Evolutionary conservation across 2,329 filamentous ascomycete species (phyloP), one percentile per base, ranked within the genome.

Genomic region (Coniochaeta prunicola): DNA sequence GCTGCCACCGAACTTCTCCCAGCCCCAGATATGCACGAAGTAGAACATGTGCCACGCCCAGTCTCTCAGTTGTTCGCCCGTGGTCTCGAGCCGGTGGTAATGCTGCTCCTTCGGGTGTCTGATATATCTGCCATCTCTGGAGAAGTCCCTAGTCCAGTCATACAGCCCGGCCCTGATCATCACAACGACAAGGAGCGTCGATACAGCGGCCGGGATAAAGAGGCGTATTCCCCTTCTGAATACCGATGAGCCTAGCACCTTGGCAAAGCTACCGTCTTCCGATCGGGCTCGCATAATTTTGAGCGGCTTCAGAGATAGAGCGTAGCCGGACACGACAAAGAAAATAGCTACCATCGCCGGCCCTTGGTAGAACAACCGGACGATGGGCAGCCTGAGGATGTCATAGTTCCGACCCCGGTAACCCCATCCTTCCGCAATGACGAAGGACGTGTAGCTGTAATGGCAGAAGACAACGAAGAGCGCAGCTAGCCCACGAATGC

Each of bases 321-420:
- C 84, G 68, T 85, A 86, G 21, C 83, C 83, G 0, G 81, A 84
- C 50, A 86, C 81, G 65, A 85, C 78, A 66, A 85, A 86, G 73
- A 87, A 87, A 63, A 85, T 70, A 68, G 78, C 81, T 40, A 86
- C 83, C 64, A 81, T 82, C 0, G 81, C 77, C 3, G 80, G 80
- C 0, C 81, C 82, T 57, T 79, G 78, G 66, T 79, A 84, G 59
- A 80, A 73, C 4, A 85, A 71, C 15, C 82, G 74, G 19, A 85
- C 58, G 60, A 84, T 76, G 8, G 82, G 82, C 1, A 84, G 73
- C 65, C 80, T 78, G 62, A 82, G 72, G 53, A 80, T 59, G 58
- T 77, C 65, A 65, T 76, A 75, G 69, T 81, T 77, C 61, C 68
- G 69, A 26, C 74, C 68, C 53, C 71, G 71, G 57, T 69, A 73